phyloP scores from a whole-genome alignment of 768 basidiomycete genomes.

The Naganishia antarctica region DNA sequence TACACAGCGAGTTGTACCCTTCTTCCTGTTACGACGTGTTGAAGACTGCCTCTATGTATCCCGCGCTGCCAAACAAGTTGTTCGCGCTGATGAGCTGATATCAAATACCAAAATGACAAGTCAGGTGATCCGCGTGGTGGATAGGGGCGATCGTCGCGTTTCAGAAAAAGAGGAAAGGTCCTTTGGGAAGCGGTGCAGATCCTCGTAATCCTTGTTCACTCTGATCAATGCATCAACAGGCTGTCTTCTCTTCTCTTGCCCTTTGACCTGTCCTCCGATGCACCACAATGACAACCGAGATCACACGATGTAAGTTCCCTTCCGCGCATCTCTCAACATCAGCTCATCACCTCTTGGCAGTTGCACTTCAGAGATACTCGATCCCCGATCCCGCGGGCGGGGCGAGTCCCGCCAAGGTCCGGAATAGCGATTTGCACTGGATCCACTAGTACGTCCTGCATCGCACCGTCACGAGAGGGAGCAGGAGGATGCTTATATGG shows the following conservation, averaged over 20 bases:
- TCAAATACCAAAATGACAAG: conserved; percentile 22
- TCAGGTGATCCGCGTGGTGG: not conserved
- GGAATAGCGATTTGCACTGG: not conserved
- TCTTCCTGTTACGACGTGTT: not conserved
- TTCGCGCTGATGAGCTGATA: conserved; percentile 1
- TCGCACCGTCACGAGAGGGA: not conserved
- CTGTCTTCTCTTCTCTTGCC: not conserved
- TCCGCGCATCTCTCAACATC: not conserved
- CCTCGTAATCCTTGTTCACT: too few relatives aligned
- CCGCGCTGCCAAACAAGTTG: not conserved
- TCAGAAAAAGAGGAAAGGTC: too few relatives aligned
- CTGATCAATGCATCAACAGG: too few relatives aligned
- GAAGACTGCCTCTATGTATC: not conserved
- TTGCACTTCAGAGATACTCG: conserved; percentile 1
- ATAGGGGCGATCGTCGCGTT: too few relatives aligned
- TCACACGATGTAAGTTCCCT: not conserved
- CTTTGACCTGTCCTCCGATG: not conserved
- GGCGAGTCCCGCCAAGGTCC: conserved; percentile 13
- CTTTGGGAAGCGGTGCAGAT: not conserved
- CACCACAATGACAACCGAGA: not conserved
- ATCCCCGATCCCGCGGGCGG: not conserved
- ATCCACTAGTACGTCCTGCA: conserved; percentile 3
- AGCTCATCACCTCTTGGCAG: not conserved
- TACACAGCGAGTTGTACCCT: not conserved
- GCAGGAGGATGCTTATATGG: too few relatives aligned